phyloP scores from a whole-genome alignment of 805 yeast genomes.

The Pichia occidentalis region DNA sequence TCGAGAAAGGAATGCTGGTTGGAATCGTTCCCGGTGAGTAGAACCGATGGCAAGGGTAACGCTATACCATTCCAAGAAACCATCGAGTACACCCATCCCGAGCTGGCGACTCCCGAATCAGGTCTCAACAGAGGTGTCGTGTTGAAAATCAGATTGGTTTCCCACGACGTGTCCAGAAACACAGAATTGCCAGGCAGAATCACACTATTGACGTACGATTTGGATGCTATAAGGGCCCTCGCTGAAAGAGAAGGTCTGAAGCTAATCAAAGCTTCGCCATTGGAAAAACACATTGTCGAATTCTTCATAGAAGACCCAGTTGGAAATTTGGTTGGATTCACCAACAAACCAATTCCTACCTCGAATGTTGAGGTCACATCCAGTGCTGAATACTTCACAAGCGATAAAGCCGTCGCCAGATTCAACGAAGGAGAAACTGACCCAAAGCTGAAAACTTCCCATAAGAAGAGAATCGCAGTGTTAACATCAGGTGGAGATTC shows the following conservation, averaged over 20 bases:
- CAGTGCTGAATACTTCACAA: constrained; percentile 12
- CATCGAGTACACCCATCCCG: constrained; percentile 22
- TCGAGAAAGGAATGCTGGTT: constrained; percentile 69
- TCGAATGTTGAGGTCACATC: constrained; percentile 4
- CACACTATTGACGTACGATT: constrained; percentile 36
- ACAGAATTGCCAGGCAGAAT: constrained; percentile 31
- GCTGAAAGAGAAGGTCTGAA: constrained; percentile 17
- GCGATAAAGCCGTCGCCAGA: constrained; percentile 2
- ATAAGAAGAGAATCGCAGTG: constrained; percentile 57
- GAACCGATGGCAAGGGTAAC: constrained; percentile 16
- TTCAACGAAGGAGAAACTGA: constrained; percentile 3
- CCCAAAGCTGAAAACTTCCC: no score
- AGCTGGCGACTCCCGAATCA: constrained; percentile 8
- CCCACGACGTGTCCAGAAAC: constrained; percentile 31
- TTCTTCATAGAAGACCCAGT: constrained; percentile 55
- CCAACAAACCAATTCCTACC: constrained; percentile 31
- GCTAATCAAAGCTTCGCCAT: constrained; percentile 13
- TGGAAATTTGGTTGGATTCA: constrained; percentile 53
- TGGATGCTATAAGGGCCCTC: constrained; percentile 24
- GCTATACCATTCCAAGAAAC: constrained; percentile 35
- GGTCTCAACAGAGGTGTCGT: constrained; percentile 36
- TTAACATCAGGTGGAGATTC: constrained; percentile 99
- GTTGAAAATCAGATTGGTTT: constrained; percentile 39
- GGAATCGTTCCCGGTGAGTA: constrained; percentile 51
- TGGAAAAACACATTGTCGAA: constrained; percentile 14